Percentiles rank a stretch among this genome's conserved stretches.
Conservation (phyloP, 495 filamentous ascomycete species). For the Hypoxylon crocopeplum region DNA sequence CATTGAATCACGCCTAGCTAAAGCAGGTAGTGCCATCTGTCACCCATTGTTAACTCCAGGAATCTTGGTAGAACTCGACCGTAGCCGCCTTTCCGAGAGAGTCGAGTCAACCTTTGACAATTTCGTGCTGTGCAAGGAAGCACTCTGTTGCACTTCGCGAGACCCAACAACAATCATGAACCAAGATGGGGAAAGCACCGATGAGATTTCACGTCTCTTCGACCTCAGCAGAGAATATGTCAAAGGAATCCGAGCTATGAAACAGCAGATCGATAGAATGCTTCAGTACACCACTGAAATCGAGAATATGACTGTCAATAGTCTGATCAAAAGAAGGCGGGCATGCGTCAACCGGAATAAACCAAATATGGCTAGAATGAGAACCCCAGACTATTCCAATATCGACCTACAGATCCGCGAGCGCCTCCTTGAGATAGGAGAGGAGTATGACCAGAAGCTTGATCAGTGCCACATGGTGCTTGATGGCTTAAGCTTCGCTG, state of each 20-base stretch:
- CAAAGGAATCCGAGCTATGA: constrained; percentile 12
- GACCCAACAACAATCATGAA: not conserved
- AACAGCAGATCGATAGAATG: constrained; percentile 13
- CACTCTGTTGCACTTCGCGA: not conserved
- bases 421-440: constrained; percentile 6
- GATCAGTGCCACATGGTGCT: constrained; percentile 22
- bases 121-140: not conserved
- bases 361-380: not conserved
- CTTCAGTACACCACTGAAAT: constrained; percentile 9
- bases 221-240: not conserved
- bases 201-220: not conserved
- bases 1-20: not conserved
- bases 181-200: not conserved
- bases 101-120: not conserved
- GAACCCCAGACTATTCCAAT: not conserved
- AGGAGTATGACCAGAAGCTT: constrained; percentile 23
- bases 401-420: not conserved
- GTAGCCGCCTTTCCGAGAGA: not conserved
- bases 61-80: constrained; percentile 22
- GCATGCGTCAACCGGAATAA: no score
- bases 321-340: not conserved
- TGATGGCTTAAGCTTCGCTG: not conserved
- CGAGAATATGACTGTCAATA: not conserved
- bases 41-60: constrained; percentile 18
- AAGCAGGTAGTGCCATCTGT: not conserved